Evolutionary conservation across 2,329 filamentous ascomycete species (phyloP), one percentile per base, ranked within the genome.

Genomic region (Emmonsiellopsis sp.): DNA sequence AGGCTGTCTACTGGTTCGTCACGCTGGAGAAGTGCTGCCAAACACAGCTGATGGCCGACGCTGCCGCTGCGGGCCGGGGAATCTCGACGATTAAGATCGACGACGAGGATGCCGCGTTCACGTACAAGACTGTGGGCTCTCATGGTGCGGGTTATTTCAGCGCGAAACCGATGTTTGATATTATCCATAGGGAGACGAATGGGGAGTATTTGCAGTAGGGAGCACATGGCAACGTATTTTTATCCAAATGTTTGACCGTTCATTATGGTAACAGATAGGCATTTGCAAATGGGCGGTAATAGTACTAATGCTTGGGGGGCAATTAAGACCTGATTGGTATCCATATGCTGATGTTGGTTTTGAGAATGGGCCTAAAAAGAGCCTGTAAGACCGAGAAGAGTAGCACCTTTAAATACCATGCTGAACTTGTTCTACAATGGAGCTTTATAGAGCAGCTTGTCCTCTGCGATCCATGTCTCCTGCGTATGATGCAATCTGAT

Each of bases 81-180:
- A 77, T 77, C 1, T 69, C 77, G 63, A 86, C 85, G 0, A 71
- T 87, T 33, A 84, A 85, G 67, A 85, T 90, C 60, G 73, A 77
- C 7, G 79, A 86, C 1, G 80, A 82, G 50, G 85, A 90, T 64
- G 86, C 86, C 1, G 71, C 65, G 13, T 86, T 79, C 61, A 89
- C 86, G 0, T 83, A 80, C 61, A 81, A 84, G 68, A 77, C 80
- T 0, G 73, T 88, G 2, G 86, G 86, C 0, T 78, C 74, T 0
- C 74, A 78, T 13, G 62, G 66, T 36, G 83, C 81, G 0, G 86
- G 86, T 0, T 88, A 80, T 75, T 90, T 89, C 63, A 82, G 77
- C 60, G 86, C 83, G 5, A 84, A 83, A 71, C 85, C 86, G 13
- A 60, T 84, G 57, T 89, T 89, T 70, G 85, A 88, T 71, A 69